phyloP scores from a whole-genome alignment of 2,329 filamentous ascomycete species.

The Westerdykella aurantiaca region DNA sequence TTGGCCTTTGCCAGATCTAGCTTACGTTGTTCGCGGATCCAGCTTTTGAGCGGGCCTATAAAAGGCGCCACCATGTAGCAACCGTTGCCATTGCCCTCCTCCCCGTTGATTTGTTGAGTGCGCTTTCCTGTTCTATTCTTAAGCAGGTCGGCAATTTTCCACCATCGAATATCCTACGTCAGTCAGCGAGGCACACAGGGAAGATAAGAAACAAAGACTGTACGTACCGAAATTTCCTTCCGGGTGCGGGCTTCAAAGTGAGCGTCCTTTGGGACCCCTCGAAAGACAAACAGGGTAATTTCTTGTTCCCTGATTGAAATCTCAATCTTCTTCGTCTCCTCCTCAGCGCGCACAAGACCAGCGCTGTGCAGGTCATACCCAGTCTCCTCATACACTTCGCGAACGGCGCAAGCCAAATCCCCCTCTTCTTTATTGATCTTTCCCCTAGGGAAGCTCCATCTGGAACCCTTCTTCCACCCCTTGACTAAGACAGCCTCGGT shows the following conservation, averaged over 20 bases:
- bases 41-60: conserved; percentile 75
- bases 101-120: conserved; percentile 51
- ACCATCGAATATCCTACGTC: conserved; percentile 76
- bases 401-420: conserved; percentile 85
- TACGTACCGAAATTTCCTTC: conserved; percentile 76
- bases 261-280: conserved; percentile 79
- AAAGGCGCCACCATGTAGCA: conserved; percentile 99
- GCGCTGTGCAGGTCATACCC: conserved; percentile 75
- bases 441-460: conserved; percentile 93
- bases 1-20: conserved; percentile 51
- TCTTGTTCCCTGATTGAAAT: conserved; percentile 89
- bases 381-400: conserved; percentile 95
- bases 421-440: conserved; percentile 98
- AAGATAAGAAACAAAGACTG: background rate
- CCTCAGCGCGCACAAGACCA: conserved; percentile 63
- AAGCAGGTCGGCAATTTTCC: conserved; percentile 80
- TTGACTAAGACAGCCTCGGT: conserved; percentile 90
- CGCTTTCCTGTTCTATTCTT: conserved; percentile 59
- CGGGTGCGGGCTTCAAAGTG: conserved; percentile 83
- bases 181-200: conserved; percentile 3
- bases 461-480: conserved; percentile 94
- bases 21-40: conserved; percentile 81
- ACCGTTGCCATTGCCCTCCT: conserved; percentile 67
- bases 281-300: conserved; percentile 86
- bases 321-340: conserved; percentile 76